Evolutionary conservation across 2,329 filamentous ascomycete genomes (phyloP).

Genomic region (Bipolaris gigantea): DNA sequence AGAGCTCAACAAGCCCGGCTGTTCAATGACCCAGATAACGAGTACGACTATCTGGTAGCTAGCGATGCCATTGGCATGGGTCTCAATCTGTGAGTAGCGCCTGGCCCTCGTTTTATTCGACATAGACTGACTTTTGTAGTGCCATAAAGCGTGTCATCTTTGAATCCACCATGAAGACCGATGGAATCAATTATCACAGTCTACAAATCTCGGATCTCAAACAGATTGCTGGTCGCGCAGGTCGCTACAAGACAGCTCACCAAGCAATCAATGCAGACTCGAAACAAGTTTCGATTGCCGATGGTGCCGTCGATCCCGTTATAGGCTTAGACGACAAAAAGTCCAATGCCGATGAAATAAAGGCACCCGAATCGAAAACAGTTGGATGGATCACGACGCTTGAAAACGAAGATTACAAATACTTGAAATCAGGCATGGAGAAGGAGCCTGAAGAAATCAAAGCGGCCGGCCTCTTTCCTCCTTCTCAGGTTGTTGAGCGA

Average conservation of each 20-base stretch:
- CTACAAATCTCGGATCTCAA: constrained; percentile 80
- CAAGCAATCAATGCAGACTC: constrained; percentile 50
- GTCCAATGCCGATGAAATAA: not conserved
- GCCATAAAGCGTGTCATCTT: constrained; percentile 88
- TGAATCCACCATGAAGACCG: constrained; percentile 73
- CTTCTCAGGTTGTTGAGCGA: constrained; percentile 68
- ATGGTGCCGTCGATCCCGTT: constrained; percentile 10
- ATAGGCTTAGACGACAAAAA: constrained; percentile 27
- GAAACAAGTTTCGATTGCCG: constrained; percentile 7
- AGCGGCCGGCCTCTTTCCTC: constrained; percentile 74
- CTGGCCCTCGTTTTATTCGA: not conserved
- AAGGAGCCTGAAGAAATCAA: constrained; percentile 66
- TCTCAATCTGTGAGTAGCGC: constrained; percentile 71
- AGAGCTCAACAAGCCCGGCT: constrained; percentile 85
- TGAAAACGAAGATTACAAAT: constrained; percentile 66
- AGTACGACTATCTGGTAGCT: constrained; percentile 92
- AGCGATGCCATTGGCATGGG: constrained; percentile 98
- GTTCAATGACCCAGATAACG: constrained; percentile 94
- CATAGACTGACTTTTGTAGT: constrained; percentile 43
- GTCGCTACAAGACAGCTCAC: constrained; percentile 75
- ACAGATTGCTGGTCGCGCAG: constrained; percentile 91
- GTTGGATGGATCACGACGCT: constrained; percentile 79
- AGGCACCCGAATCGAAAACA: constrained; percentile 22
- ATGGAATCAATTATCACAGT: constrained; percentile 60
- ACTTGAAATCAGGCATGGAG: constrained; percentile 65